Conservation (phyloP, 805 yeast genomes). For the Hanseniaspora mollemarum region DNA sequence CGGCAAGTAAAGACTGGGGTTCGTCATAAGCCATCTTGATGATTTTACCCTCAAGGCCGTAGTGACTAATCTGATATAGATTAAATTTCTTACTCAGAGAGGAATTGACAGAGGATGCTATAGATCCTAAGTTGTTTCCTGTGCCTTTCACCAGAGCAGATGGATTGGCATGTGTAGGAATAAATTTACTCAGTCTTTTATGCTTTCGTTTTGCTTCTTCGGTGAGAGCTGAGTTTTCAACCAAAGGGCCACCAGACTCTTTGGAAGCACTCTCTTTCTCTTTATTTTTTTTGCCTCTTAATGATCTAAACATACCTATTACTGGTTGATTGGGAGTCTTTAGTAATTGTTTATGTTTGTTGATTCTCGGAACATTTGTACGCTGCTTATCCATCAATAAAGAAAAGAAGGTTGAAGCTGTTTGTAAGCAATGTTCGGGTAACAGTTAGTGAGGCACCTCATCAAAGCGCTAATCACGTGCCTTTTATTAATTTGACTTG, state of each 20-base stretch:
- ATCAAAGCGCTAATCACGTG: no score
- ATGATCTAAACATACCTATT: constrained; percentile 15
- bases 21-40: constrained; percentile 72
- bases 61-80: constrained; percentile 30
- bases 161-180: background rate
- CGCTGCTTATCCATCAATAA: no score
- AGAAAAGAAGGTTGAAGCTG: background rate
- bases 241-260: background rate
- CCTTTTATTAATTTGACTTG: no score
- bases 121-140: constrained; percentile 5
- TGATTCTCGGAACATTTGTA: no score
- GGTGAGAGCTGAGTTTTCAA: background rate
- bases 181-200: background rate
- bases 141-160: background rate
- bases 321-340: no score
- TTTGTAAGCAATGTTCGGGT: background rate
- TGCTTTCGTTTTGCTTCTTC: background rate
- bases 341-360: no score
- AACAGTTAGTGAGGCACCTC: no score
- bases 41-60: constrained; percentile 56
- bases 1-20: constrained; percentile 72
- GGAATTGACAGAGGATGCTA: background rate
- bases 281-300: constrained; percentile 6
- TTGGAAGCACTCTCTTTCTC: background rate
- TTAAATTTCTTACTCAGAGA: constrained; percentile 26